Evolutionary conservation across 2,329 filamentous ascomycete genomes (phyloP).

Genomic region (Fusarium sp.): DNA sequence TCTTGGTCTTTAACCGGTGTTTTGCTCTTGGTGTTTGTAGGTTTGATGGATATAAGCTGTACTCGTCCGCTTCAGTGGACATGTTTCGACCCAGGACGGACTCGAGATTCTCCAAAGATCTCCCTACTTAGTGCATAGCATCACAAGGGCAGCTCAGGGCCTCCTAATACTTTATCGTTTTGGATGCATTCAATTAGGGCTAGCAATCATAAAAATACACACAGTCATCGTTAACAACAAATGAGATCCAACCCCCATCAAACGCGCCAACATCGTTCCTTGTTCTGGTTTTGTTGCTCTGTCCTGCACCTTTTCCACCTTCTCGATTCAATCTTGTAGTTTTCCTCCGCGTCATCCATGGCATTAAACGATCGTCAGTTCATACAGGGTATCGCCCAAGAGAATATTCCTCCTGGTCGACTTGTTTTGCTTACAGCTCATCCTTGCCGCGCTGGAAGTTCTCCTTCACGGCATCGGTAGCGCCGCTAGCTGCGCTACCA

Average conservation of each 20-base stretch:
- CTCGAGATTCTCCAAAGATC: not conserved
- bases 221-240: conserved; percentile 29
- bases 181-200: conserved; percentile 28
- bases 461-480: conserved; percentile 59
- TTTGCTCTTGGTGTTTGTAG: too few relatives aligned
- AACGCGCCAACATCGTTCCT: conserved; percentile 24
- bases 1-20: not conserved
- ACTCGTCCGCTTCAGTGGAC: too few relatives aligned
- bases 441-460: conserved; percentile 54
- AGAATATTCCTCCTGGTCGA: conserved; percentile 39
- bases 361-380: conserved; percentile 48
- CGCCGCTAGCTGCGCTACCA: conserved; percentile 55
- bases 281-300: conserved; percentile 23
- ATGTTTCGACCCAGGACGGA: not conserved
- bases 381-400: conserved; percentile 49
- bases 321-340: conserved; percentile 25
- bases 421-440: conserved; percentile 53
- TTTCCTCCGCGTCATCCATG: conserved; percentile 26
- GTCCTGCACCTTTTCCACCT: conserved; percentile 27
- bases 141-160: not conserved
- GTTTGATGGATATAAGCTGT: not conserved
- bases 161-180: not conserved
- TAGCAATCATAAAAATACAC: conserved; percentile 40
- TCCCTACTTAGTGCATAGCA: not conserved
- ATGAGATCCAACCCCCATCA: conserved; percentile 44